A percentile compares a stretch with the other conserved stretches of the same genome.
These are phyloP conservation scores for Cutaneotrichosporon sp. DNA, from an alignment of 1,284 basidiomycete species.

Conservation along the genomic window DNA sequence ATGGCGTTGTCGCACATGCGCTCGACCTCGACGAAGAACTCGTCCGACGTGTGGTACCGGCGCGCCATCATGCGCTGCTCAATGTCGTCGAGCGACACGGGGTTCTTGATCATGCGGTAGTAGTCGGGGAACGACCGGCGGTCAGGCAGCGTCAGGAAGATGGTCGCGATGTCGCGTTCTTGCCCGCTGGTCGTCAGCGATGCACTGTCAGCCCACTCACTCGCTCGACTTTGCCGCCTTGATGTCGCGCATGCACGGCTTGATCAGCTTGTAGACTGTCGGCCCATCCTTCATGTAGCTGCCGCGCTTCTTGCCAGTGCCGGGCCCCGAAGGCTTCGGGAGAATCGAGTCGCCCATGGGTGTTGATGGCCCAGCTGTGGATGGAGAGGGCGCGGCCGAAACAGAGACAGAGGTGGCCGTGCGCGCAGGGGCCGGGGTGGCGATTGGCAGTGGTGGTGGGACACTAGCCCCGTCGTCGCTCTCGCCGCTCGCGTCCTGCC, in stretches of 20 bases:
- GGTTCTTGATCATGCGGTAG: conserved; percentile 79
- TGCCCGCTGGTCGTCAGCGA: conserved; percentile 51
- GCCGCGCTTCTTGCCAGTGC: conserved; percentile 35
- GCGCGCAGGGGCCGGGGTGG: conserved; percentile 8
- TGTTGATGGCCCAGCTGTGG: conserved; percentile 21
- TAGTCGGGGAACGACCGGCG: conserved; percentile 86
- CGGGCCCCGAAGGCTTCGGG: conserved; percentile 17
- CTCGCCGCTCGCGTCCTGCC: conserved; percentile 22
- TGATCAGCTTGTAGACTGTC: conserved; percentile 51
- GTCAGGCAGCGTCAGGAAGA: conserved; percentile 76
- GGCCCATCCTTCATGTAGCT: conserved; percentile 48
- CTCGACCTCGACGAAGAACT: conserved; percentile 77
- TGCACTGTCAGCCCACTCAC: conserved; percentile 28
- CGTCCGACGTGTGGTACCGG: conserved; percentile 67
- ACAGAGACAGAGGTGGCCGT: conserved; percentile 14
- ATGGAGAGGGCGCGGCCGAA: conserved; percentile 13
- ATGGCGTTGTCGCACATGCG: conserved; percentile 88
- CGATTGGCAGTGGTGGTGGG: conserved; percentile 5
- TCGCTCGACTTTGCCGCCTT: conserved; percentile 42
- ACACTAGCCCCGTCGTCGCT: conserved; percentile 22
- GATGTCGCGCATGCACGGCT: conserved; percentile 45
- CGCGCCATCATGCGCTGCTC: conserved; percentile 72
- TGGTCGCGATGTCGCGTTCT: conserved; percentile 65
- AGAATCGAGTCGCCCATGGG: conserved; percentile 9
- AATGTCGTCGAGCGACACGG: conserved; percentile 80